Evolutionary conservation across 1,139 yeast species (phyloP).

Genomic region (Taiozyma sp.): DNA sequence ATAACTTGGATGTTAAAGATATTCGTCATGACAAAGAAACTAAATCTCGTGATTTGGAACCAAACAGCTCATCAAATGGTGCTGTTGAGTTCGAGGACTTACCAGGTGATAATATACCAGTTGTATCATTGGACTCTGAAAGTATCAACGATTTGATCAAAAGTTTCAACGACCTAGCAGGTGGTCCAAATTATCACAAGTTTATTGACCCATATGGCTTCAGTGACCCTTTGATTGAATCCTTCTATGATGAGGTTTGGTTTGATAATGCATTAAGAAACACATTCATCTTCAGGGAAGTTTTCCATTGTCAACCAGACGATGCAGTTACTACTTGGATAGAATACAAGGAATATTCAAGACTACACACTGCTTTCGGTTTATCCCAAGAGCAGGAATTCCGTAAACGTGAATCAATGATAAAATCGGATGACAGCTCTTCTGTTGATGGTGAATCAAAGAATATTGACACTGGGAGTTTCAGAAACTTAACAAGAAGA

Average conservation of each 20-base stretch:
- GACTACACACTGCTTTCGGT: slow-evolving; percentile 51
- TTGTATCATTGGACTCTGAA: slow-evolving; percentile 42
- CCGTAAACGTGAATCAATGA: slow-evolving; percentile 6
- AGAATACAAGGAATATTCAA: slow-evolving; percentile 72
- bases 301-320: slow-evolving; percentile 95
- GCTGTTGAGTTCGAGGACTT: slow-evolving; percentile 14
- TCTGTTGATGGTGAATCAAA: background rate
- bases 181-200: slow-evolving; percentile 26
- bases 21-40: background rate
- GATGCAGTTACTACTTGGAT: slow-evolving; percentile 84
- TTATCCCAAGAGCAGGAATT: slow-evolving; percentile 41
- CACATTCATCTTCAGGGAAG: slow-evolving; percentile 74
- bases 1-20: background rate
- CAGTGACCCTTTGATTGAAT: slow-evolving; percentile 76
- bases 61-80: slow-evolving; percentile 1
- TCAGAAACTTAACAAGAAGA: slow-evolving; percentile 1
- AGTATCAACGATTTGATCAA: slow-evolving; percentile 42
- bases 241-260: slow-evolving; percentile 89
- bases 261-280: slow-evolving; percentile 78
- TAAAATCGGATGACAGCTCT: slow-evolving; percentile 3
- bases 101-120: slow-evolving; percentile 37
- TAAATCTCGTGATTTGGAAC: slow-evolving; percentile 1
- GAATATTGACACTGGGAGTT: background rate
- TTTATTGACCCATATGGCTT: slow-evolving; percentile 85
- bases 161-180: slow-evolving; percentile 22